Base-by-base conservation (phyloP, 2,329 filamentous ascomycete species). In the Fusarium proliferatum region DNA sequence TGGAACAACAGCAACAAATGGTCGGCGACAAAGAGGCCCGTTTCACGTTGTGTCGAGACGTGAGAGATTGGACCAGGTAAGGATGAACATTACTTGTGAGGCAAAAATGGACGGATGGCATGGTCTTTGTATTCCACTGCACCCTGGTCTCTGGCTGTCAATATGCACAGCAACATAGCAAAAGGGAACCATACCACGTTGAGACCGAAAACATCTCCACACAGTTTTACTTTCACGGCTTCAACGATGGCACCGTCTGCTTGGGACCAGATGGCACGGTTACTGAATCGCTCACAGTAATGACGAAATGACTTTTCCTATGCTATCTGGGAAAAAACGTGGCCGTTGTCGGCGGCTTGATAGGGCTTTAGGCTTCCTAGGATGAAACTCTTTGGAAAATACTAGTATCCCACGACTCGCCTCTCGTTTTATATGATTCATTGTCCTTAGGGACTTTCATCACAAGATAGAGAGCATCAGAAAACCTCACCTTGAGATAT, bases 21-120 rank as follows among this genome's bases (percentile, higher is more conserved):
- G 42, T 61, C 46, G 51, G 38, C 42, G 38, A 64, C 53, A 49
- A 45, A 51, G 58, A 49, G 63, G 48, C 42, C 55, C 48, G 60
- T 66, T 74, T 69, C 72, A 74, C 72, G 68, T 69, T 74, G 72
- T 74, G 60, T 66, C 45, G 57, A 66, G 49, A 72, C 60, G 45
- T 55, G n/a, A 66, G 23, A 72, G 17, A 26, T 52, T 55, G 51
- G 61, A 66, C 63, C 60, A 72, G 71, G 72, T 74, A 72, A 74
- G 71, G 72, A 74, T 74, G 64, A 67, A 42, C 72, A 72, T 43
- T 70, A 41, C 38, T 45, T 46, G 28, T 53, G 57, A 51, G 62
- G 65, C 53, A 59, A 63, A 58, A 62, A 65, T 75, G 72, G 72
- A 75, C 69, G 59, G 63, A 64, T 64, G 64, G 61, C 69, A 64